Conservation (phyloP, 495 filamentous ascomycete genomes). For the Trichoderma reesei region DNA sequence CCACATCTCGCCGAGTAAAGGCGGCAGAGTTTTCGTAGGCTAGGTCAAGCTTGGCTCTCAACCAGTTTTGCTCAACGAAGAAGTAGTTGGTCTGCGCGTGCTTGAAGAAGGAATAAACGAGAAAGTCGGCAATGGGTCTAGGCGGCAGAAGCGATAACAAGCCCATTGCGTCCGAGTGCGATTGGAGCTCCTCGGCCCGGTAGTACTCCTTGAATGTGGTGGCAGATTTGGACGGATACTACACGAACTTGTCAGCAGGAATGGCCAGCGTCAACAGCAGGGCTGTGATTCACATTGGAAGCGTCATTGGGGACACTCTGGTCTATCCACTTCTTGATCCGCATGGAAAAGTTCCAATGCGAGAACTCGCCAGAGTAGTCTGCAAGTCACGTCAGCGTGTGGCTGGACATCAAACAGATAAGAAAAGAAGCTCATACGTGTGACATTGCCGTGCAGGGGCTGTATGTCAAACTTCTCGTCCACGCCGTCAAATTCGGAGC, state of each 20-base stretch:
- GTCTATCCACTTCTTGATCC: slow-evolving; percentile 39
- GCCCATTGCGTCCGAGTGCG: slow-evolving; percentile 31
- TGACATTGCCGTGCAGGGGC: slow-evolving; percentile 23
- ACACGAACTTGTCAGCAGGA: background rate
- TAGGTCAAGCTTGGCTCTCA: slow-evolving; percentile 33
- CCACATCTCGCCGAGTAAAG: slow-evolving; percentile 38
- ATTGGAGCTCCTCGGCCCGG: slow-evolving; percentile 40
- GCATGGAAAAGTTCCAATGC: slow-evolving; percentile 42
- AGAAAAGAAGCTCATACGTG: slow-evolving; percentile 19
- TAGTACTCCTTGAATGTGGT: slow-evolving; percentile 33
- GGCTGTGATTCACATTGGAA: slow-evolving; percentile 28
- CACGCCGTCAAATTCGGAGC: slow-evolving; percentile 6
- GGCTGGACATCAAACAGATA: slow-evolving; percentile 20
- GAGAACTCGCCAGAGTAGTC: slow-evolving; percentile 47
- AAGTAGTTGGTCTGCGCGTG: slow-evolving; percentile 45
- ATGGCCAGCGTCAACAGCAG: background rate
- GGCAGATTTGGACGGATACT: background rate
- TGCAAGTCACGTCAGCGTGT: slow-evolving; percentile 33
- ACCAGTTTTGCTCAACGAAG: slow-evolving; percentile 42
- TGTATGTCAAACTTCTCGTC: background rate
- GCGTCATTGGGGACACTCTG: slow-evolving; percentile 38
- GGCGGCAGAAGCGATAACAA: slow-evolving; percentile 40
- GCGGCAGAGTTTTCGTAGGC: slow-evolving; percentile 35
- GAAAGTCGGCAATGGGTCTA: slow-evolving; percentile 40
- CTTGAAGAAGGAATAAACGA: slow-evolving; percentile 43